Percentiles rank a stretch among this genome's conserved stretches.
phyloP scores from a whole-genome alignment of 805 yeast genomes.

The Myxozyma mucilagina region DNA sequence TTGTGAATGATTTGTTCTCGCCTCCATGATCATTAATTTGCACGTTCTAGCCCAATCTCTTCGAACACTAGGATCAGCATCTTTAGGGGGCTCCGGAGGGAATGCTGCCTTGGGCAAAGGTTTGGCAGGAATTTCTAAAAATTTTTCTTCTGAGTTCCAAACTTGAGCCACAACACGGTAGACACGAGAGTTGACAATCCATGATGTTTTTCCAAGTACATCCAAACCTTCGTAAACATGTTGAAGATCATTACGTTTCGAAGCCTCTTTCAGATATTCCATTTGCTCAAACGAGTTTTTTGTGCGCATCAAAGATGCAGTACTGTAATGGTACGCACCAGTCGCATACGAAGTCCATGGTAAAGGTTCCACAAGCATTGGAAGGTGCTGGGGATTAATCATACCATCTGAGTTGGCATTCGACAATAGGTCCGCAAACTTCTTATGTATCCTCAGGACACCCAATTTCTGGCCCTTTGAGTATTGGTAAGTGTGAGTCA shows the following conservation, averaged over 20 bases:
- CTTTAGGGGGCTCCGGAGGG: slow-evolving; percentile 60
- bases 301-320: slow-evolving; percentile 66
- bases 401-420: slow-evolving; percentile 66
- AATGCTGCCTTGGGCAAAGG: slow-evolving; percentile 46
- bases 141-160: slow-evolving; percentile 83
- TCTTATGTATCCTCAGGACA: slow-evolving; percentile 71
- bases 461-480: slow-evolving; percentile 79
- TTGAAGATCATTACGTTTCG: slow-evolving; percentile 63
- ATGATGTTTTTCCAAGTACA: slow-evolving; percentile 81
- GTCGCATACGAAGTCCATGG: slow-evolving; percentile 80
- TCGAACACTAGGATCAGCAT: slow-evolving; percentile 70
- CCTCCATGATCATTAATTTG: slow-evolving; percentile 57
- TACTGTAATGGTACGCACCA: slow-evolving; percentile 80
- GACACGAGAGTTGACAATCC: slow-evolving; percentile 82
- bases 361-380: slow-evolving; percentile 89
- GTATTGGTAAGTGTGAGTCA: slow-evolving; percentile 83
- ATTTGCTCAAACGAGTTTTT: slow-evolving; percentile 85
- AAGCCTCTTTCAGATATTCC: slow-evolving; percentile 85
- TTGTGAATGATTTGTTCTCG: slow-evolving; percentile 71
- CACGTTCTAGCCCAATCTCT: slow-evolving; percentile 67
- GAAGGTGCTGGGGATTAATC: slow-evolving; percentile 78
- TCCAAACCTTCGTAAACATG: slow-evolving; percentile 77
- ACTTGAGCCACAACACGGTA: slow-evolving; percentile 68
- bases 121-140: slow-evolving; percentile 69
- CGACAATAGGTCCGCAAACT: slow-evolving; percentile 64